Base-by-base conservation (phyloP, 1,284 basidiomycete genomes). In the Uromyces viciae-fabae region DNA sequence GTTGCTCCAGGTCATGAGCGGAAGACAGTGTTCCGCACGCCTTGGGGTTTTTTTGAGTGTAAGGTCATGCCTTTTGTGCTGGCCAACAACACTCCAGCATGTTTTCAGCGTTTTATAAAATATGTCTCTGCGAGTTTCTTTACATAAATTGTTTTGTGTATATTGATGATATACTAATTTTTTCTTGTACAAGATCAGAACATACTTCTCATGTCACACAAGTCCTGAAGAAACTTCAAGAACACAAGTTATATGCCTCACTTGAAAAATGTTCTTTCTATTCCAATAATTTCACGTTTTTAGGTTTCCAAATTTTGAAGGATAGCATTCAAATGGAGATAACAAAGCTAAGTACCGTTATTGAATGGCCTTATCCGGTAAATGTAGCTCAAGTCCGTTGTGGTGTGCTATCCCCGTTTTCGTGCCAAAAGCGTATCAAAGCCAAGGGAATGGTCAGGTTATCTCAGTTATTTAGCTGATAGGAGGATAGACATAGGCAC, bases 111-210 rank as follows among this genome's bases (percentile, higher is more conserved):
- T 49, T 49, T 49, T 49, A 49, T 49, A 11, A 11, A 49, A 49
- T 22, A 49, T 49, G 46, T 49, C 46, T 22, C 11, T 2, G 52
- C 2, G 76, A 79, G n/a, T 42, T 25, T 43, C 25, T 79, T 15
- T 64, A 79, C 33, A 25, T 79, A 38, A 66, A 25, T 36, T 77
- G 64, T 43, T 69, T 38, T 69, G 64, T 78, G 14, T 78, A 54
- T 28, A 38, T 78, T 66, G 76, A 58, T 33, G 36, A 77, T 60
- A 71, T 79, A 43, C n/a, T 79, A 14, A 60, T 79, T 1, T 71
- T 71, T 71, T 79, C 64, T 9, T 71, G 60, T 19, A 54, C 46
- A 1, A 17, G 15, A 31, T 25, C 54, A 0, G 33, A 72, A 15
- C 52, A 79, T 71, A 1, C 31, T 2, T 52, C 3, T 14, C 40